Evolutionary conservation across 192 early-diverging fungal species (phyloP), one percentile per base, ranked within the genome.

Genomic region (Diversispora epigaea): DNA sequence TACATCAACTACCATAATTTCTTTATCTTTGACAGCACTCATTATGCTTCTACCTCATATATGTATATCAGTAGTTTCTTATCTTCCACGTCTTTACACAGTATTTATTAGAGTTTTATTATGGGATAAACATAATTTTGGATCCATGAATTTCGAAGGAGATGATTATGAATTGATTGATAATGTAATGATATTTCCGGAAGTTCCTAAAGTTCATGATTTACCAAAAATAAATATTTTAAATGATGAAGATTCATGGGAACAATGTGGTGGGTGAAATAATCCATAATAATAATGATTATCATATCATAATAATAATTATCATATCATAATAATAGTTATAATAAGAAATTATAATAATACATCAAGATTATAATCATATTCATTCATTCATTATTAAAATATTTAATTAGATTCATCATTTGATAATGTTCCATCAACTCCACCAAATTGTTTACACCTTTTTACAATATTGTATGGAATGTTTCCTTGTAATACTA

Each of bases 381-480:
- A 25, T 39, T 25, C 4, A 62, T 62, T 32, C 32, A n/a, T 17
- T 54, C 12, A 17, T 17, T 54, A 54, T 54, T 17, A 17, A 54
- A 17, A 54, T 54, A 12, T 56, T 56, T 21, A 3, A 6, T 41
- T 44, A 71, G 70, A 71, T 45, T 71, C 70, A 11, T 44, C 54
- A 58, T 71, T 71, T 21, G 70, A 71, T 58, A 71, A n/a, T 71
- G 54, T 25, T 17, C 55, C 70, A 21, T 71, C 70, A 44, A 71
- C 54, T n/a, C 70, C 70, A 45, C 70, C 70, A 58, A 58, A 58
- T 71, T 71, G 55, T 71, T 32, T 5, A 11, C 70, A 55, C 5
- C 56, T 88, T 21, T 88, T 88, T 52, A 84, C 87, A 12, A 84
- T 82, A 49, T 74, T 88, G 25, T 88, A 88, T 60, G 87, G 87